Evolutionary conservation across 495 filamentous ascomycete species (phyloP).

Genomic region (Cairneyella variabilis): DNA sequence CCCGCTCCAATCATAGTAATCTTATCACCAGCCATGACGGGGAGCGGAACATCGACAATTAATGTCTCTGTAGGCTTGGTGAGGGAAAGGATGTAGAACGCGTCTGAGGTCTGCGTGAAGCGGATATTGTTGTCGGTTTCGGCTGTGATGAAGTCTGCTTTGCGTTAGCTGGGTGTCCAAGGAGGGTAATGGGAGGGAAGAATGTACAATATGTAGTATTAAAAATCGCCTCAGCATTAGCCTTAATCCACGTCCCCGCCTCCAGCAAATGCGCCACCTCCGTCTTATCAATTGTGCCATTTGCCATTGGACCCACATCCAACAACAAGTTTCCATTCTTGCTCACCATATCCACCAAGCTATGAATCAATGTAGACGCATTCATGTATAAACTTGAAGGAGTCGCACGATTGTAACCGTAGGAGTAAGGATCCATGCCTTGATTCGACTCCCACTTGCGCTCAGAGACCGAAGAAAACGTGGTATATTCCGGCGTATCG

Average conservation of each 20-base stretch:
- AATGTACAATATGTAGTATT: constrained; percentile 52
- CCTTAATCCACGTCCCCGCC: constrained; percentile 48
- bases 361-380: constrained; percentile 38
- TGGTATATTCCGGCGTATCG: constrained; percentile 49
- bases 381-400: constrained; percentile 45
- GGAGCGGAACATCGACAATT: constrained; percentile 39
- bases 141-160: constrained; percentile 35
- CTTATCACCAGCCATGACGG: constrained; percentile 38
- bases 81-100: constrained; percentile 49
- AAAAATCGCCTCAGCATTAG: constrained; percentile 49
- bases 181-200: not conserved
- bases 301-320: constrained; percentile 48
- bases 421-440: constrained; percentile 53
- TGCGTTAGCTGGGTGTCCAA: no score
- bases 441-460: constrained; percentile 54
- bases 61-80: constrained; percentile 37
- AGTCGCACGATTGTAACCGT: constrained; percentile 53
- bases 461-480: constrained; percentile 40
- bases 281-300: constrained; percentile 47
- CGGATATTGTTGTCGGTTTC: constrained; percentile 40
- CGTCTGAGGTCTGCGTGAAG: constrained; percentile 47
- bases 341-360: constrained; percentile 47
- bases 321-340: constrained; percentile 57
- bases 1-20: constrained; percentile 43
- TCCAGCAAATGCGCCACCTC: constrained; percentile 41